Evolutionary conservation across 148 eudicot genomes (phyloP), one percentile per base, ranked within the genome.

Genomic region (Camellia granthamiana): DNA sequence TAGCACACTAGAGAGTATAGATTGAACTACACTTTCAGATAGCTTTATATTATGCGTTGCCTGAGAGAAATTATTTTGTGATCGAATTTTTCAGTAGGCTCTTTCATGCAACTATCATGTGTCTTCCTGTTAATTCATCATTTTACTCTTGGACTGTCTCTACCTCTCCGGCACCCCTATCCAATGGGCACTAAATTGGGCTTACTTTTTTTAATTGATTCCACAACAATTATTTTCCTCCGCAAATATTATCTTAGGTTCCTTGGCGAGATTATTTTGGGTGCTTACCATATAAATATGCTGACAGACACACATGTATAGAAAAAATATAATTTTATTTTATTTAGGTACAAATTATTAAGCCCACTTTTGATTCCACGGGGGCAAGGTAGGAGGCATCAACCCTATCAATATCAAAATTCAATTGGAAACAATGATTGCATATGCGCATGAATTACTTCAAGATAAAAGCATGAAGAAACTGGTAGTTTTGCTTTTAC

Each of bases 1-100:
- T 2, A 19, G 21, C 19, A 38, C 19, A 47, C 42, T 23, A 54
- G 38, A 18, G 14, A 46, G 14, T 49, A 47, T 13, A 47, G 12
- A 12, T 49, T 72, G 75, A 71, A 70, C 52, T 51, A 23, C 58
- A 51, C 30, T 72, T 72, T 58, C 75, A 71, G 58, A 47, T 30
- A 47, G 41, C 56, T 47, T 71, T 49, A 71, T 42, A 51, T 52
- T 43, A 51, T 51, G 43, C 52, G 75, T 23, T 72, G 18, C 16
- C 1, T 55, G 19, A 0, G 49, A 12, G 16, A 13, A 42, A 9
- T 15, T 41, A 68, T 46, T n/a, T 59, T 70, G 49, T 19, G 5
- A 42, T 75, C 3, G 18, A 38, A 14, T 56, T 5, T 18, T 60
- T 56, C 3, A 56, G 13, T 56, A 14, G 60, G 16, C 60, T 56